Evolutionary conservation across 768 basidiomycete genomes (phyloP), one percentile per base, ranked within the genome.

Genomic region (Dentipellis fragilis): DNA sequence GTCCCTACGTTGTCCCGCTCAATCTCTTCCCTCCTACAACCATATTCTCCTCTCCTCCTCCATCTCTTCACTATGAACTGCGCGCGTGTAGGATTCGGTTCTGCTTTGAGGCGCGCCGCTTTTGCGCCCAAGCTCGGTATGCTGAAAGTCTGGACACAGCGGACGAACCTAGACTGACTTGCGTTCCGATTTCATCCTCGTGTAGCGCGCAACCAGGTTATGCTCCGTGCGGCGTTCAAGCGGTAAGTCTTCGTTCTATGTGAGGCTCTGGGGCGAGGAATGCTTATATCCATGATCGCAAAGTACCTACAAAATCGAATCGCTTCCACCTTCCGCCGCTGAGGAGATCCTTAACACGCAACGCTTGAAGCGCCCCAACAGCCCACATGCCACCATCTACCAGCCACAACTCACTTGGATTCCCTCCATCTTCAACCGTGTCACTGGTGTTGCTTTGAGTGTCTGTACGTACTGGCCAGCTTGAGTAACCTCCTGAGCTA

Each of bases 381-480:
- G 87, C 64, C 96, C 96, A 9, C 94, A 97, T 70, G 88, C 93
- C 67, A 93, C 93, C 55, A 98, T 99, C 72, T 99, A 99, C 74
- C 87, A 94, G 66, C 89, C 87, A 1, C 91, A 98, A 72, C 71
- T 98, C 49, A 97, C 95, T 37, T 95, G 91, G 90, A 12, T 89
- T 54, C 78, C 72, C 4, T 96, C 93, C 16, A 92, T 95, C 64
- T 82, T 79, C 40, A 86, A 98, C 72, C 88, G 96, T 68, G 69
- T 79, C n/a, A 88, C 93, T 10, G 96, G 95, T 57, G 79, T 71
- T 8, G 89, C 75, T 10, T 79, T 99, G 50, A 87, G 88, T 58
- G 82, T 77, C 51, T 76, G 91, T 93, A 64, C 62, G 85, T 83
- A 49, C 37, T 2, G 6, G 47, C 22, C 58, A 9, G 17, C 17